These are phyloP conservation scores for Coniochaeta pulveracea DNA, from an alignment of 2,329 filamentous ascomycete species.

Conservation along the genomic window DNA sequence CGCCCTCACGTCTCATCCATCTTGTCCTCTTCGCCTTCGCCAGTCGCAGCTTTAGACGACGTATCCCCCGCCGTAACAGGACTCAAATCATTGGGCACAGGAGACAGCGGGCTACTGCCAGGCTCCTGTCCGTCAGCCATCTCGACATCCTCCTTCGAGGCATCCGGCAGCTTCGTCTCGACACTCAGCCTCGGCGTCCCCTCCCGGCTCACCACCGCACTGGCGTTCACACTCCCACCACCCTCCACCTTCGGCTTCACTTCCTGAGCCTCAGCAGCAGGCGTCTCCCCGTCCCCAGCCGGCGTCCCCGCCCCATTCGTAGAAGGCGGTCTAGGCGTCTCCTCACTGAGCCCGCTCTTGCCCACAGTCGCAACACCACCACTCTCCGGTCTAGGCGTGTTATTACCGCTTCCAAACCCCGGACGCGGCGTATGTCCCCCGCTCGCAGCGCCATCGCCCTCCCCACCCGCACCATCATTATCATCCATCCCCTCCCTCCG, in stretches of 20 bases:
- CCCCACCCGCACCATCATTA: slow-evolving; percentile 38
- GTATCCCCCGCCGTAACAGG: too few relatives aligned
- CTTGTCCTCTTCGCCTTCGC: slow-evolving; percentile 37
- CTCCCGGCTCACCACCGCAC: not conserved
- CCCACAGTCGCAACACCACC: slow-evolving; percentile 14
- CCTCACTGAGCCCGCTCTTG: slow-evolving; percentile 13
- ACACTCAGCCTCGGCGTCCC: too few relatives aligned
- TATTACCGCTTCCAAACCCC: slow-evolving; percentile 37
- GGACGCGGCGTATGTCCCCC: slow-evolving; percentile 35
- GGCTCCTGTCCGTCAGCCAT: slow-evolving; percentile 40
- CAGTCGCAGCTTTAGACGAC: too few relatives aligned
- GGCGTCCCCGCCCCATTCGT: slow-evolving; percentile 16
- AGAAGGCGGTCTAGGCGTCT: slow-evolving; percentile 15
- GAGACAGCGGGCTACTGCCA: slow-evolving; percentile 18
- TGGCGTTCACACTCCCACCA: slow-evolving; percentile 9
- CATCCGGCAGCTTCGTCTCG: too few relatives aligned
- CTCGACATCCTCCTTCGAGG: slow-evolving; percentile 41
- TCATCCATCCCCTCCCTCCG: slow-evolving; percentile 71
- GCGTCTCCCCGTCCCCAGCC: slow-evolving; percentile 18
- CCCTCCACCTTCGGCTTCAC: slow-evolving; percentile 17
- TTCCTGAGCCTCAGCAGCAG: slow-evolving; percentile 16
- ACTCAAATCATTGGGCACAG: slow-evolving; percentile 21
- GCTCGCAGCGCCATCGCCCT: slow-evolving; percentile 29
- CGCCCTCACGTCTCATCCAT: slow-evolving; percentile 50
- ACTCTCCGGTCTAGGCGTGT: slow-evolving; percentile 36